Conservation (phyloP, 139 green algal genomes). For the Gonium pectorale region DNA sequence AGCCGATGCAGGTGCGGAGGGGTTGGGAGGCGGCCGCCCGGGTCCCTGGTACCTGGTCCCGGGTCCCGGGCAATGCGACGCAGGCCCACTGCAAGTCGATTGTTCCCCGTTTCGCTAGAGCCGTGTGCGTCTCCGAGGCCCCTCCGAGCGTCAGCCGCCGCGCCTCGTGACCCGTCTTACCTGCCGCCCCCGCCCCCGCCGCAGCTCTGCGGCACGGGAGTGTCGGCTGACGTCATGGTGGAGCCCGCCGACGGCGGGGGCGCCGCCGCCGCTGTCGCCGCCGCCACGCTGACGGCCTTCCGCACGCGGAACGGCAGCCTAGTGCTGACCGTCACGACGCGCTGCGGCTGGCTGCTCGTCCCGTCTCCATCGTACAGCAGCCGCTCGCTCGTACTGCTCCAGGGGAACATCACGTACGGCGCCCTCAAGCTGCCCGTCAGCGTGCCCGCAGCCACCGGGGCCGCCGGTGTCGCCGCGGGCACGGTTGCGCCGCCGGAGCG, state of each 20-base stretch:
- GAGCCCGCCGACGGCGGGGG: background rate
- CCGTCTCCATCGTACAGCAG: background rate
- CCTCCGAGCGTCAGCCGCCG: background rate
- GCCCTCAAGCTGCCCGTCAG: background rate
- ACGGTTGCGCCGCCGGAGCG: background rate
- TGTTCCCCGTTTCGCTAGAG: background rate
- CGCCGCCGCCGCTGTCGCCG: background rate
- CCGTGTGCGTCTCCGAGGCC: background rate
- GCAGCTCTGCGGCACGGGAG: constrained; percentile 34
- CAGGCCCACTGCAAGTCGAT: no score
- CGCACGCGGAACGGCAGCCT: constrained; percentile 11
- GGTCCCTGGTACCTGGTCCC: no score
- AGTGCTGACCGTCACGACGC: constrained; percentile 1
- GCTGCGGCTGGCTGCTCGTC: constrained; percentile 22
- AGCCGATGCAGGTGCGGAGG: no score
- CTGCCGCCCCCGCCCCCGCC: background rate
- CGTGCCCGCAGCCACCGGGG: no score
- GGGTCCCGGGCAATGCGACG: no score
- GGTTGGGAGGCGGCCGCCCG: no score
- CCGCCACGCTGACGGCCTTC: constrained; percentile 12
- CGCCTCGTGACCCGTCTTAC: background rate
- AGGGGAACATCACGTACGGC: background rate
- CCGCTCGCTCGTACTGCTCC: background rate
- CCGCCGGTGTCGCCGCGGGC: no score
- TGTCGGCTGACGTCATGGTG: background rate